Conservation (phyloP, 108 stramenopile genomes). For the Seminavis robusta region DNA sequence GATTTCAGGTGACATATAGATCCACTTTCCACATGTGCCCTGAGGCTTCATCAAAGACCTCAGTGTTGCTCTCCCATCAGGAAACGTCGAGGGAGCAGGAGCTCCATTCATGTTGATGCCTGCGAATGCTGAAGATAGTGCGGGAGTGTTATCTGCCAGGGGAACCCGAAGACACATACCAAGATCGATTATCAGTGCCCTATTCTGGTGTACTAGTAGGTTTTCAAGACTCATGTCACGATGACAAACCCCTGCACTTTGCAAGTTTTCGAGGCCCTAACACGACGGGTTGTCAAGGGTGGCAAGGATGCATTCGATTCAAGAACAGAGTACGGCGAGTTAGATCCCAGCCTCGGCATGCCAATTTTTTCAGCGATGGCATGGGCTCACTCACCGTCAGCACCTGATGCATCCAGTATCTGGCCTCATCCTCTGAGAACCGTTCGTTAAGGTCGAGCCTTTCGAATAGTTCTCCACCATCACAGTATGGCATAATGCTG, state of each 20-base stretch:
- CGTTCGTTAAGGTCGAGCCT: conserved; percentile 65
- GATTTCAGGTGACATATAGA: conserved; percentile 92
- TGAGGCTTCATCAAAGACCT: conserved; percentile 65
- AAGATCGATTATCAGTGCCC: conserved; percentile 87
- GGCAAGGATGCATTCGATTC: too few relatives aligned
- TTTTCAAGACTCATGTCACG: conserved; percentile 91
- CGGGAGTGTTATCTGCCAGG: conserved; percentile 8
- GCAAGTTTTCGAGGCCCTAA: conserved; percentile 73
- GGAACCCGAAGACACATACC: conserved; percentile 92
- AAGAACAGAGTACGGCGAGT: too few relatives aligned
- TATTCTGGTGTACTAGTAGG: conserved; percentile 62
- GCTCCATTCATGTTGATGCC: too few relatives aligned
- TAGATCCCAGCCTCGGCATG: too few relatives aligned
- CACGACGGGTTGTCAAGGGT: conserved; percentile 1
- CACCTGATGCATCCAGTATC: conserved; percentile 87
- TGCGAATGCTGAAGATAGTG: conserved; percentile 23
- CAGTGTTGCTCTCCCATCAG: too few relatives aligned
- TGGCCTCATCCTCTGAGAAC: conserved; percentile 72
- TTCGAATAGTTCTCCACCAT: conserved; percentile 89
- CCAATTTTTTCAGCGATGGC: neutral
- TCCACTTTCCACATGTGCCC: conserved; percentile 88
- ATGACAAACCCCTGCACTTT: conserved; percentile 80
- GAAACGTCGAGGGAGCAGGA: too few relatives aligned
- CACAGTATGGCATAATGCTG: conserved; percentile 85
- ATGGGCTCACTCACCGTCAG: conserved; percentile 48